Base-by-base conservation (phyloP, 768 basidiomycete species). In the Cystofilobasidium capitatum region DNA sequence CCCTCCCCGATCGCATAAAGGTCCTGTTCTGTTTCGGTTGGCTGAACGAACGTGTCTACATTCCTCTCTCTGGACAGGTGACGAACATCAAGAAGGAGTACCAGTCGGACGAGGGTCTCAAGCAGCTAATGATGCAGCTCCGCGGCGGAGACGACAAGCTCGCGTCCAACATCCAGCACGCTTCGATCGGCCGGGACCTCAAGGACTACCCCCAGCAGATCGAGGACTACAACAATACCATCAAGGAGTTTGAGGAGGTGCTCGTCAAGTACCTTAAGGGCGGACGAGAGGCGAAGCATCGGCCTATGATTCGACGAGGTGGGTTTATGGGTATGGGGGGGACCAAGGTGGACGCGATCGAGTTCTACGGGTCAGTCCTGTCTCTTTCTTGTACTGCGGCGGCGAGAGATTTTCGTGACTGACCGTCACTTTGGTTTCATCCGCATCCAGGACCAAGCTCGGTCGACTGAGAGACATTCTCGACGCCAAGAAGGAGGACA, bases 191-290 rank as follows among this genome's bases (percentile, higher is more conserved):
- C 1, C 55, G 68, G 36, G 68, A 69, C 45, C 58, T 69, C 35
- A 69, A 69, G 33, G 82, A 85, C 65, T 85, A 98, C 20, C 91
- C 96, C 0, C 86, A 91, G 68, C 80, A 96, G 65, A 89, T 99
- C 70, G 88, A 62, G 26, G 64, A 70, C 35, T 78, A 79, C 72
- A 98, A 98, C 76, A 79, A 85, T 63, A 87, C 90, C n/a, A 94
- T 99, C n/a, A 82, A 88, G 58, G 86, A 94, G 72, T 83, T 98
- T 66, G 96, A 99, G 76, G 81, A 84, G 42, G 82, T 91, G 59
- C 82, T 99, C 37, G 94, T 97, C 65, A 85, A 84, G 63, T 97
- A 96, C 76, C 82, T 97, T 69, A 92, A 91, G 72, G 86, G 83
- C 10, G 90, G 89, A 1, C 83, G 81, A 72, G 62, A 60, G 42